phyloP scores from a whole-genome alignment of 164 flowering plant genomes.

The Sedum album region DNA sequence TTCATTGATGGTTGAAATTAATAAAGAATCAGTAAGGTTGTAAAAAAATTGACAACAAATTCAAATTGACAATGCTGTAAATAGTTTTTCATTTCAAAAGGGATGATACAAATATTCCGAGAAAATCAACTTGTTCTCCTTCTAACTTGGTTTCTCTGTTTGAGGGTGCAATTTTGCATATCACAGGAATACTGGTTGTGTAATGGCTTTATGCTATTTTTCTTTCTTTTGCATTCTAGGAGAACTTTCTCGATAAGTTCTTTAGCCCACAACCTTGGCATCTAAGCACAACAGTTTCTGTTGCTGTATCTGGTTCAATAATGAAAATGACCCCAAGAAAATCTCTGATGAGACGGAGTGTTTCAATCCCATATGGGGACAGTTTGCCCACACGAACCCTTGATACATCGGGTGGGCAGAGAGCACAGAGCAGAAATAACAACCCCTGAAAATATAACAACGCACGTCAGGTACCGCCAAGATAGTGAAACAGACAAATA shows the following conservation, averaged over 20 bases:
- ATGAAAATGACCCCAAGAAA: constrained; percentile 68
- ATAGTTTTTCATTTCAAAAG: background rate
- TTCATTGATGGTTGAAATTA: too few species aligned
- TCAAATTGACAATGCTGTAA: too few species aligned
- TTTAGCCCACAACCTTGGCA: constrained; percentile 73
- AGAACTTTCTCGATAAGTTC: constrained; percentile 66
- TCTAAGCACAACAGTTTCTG: constrained; percentile 60
- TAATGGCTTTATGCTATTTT: too few species aligned
- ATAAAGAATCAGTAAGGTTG: too few species aligned
- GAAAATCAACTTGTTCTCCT: too few species aligned
- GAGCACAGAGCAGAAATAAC: constrained; percentile 77
- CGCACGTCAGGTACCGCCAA: background rate
- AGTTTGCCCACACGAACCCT: constrained; percentile 87
- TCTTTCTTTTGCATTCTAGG: constrained; percentile 24
- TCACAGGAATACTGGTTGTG: too few species aligned
- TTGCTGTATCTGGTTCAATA: constrained; percentile 66
- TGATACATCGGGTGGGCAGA: constrained; percentile 78
- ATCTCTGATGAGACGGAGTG: constrained; percentile 68
- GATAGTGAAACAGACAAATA: background rate
- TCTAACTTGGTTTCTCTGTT: too few species aligned
- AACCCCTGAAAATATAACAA: constrained; percentile 47
- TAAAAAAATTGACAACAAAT: too few species aligned
- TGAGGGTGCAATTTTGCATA: too few species aligned
- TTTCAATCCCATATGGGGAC: constrained; percentile 39
- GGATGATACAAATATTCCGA: too few species aligned